A percentile compares a stretch with the other conserved stretches of the same genome.
These are phyloP conservation scores for Bruguiera hainesii DNA, from an alignment of 441 rosid species.

Conservation along the genomic window DNA sequence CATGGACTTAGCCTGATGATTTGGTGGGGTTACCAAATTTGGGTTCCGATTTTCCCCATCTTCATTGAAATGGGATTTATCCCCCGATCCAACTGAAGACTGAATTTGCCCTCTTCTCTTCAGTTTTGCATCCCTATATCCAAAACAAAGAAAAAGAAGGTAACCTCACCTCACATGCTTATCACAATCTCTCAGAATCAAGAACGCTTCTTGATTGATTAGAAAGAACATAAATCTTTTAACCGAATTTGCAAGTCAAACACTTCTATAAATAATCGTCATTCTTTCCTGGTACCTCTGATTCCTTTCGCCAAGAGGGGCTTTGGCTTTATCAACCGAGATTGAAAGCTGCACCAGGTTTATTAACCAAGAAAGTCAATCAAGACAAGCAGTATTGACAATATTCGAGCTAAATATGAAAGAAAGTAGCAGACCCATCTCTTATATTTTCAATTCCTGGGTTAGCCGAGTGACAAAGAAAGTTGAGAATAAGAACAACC, in stretches of 20 bases:
- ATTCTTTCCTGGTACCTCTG: constrained; percentile 29
- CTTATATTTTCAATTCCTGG: neutral
- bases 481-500: constrained; percentile 44
- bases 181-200: neutral
- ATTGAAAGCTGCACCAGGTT: constrained; percentile 38
- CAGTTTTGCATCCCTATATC: constrained; percentile 38
- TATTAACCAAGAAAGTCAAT: constrained; percentile 6
- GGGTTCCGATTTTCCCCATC: constrained; percentile 76
- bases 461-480: neutral
- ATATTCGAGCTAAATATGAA: neutral
- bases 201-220: neutral
- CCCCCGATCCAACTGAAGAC: constrained; percentile 24
- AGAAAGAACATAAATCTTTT: neutral
- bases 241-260: neutral
- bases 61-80: constrained; percentile 22
- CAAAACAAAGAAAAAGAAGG: neutral
- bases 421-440: neutral
- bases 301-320: constrained; percentile 36
- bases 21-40: constrained; percentile 43
- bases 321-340: constrained; percentile 30
- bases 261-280: neutral
- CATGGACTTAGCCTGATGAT: constrained; percentile 39
- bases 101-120: constrained; percentile 50
- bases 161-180: neutral
- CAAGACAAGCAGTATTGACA: constrained; percentile 1